Conservation (phyloP, 1,284 basidiomycete genomes). For the Xanthoconium separans region DNA sequence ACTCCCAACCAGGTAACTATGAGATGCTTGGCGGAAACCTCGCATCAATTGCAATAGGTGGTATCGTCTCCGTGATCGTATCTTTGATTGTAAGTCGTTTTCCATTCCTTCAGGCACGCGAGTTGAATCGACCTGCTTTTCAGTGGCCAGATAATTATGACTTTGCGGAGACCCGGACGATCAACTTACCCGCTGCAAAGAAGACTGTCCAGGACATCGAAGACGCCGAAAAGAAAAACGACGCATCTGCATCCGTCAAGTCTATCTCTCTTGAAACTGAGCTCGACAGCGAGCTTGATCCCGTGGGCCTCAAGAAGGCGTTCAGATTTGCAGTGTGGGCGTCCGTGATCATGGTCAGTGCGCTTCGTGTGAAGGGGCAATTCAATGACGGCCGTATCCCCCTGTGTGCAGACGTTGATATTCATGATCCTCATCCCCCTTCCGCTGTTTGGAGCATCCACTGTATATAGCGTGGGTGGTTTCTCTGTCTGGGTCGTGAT, state of each 20-base stretch:
- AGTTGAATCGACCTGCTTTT: neutral
- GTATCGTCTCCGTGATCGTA: conserved; percentile 65
- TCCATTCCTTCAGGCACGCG: neutral
- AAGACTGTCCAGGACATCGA: conserved; percentile 18
- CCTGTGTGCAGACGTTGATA: conserved; percentile 50
- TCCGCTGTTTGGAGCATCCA: conserved; percentile 79
- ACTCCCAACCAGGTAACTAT: conserved; percentile 55
- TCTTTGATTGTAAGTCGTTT: conserved; percentile 43
- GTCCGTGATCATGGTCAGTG: conserved; percentile 58
- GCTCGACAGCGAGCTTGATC: conserved; percentile 56
- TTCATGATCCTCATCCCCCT: conserved; percentile 75
- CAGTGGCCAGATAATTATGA: conserved; percentile 81
- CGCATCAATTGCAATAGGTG: conserved; percentile 81
- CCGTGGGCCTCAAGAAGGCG: conserved; percentile 61
- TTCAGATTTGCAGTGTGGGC: conserved; percentile 77
- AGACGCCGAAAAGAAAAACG: conserved; percentile 42
- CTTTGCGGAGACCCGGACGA: conserved; percentile 74
- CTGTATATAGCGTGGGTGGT: conserved; percentile 67
- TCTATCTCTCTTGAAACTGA: conserved; percentile 33
- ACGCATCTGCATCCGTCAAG: conserved; percentile 29
- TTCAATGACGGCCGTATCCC: neutral
- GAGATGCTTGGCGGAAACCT: conserved; percentile 89
- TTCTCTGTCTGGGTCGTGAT: conserved; percentile 77
- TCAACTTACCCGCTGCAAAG: conserved; percentile 50
- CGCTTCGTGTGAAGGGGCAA: conserved; percentile 24